These are phyloP conservation scores for Candida michaelii DNA, from an alignment of 805 yeast genomes.

Conservation along the genomic window DNA sequence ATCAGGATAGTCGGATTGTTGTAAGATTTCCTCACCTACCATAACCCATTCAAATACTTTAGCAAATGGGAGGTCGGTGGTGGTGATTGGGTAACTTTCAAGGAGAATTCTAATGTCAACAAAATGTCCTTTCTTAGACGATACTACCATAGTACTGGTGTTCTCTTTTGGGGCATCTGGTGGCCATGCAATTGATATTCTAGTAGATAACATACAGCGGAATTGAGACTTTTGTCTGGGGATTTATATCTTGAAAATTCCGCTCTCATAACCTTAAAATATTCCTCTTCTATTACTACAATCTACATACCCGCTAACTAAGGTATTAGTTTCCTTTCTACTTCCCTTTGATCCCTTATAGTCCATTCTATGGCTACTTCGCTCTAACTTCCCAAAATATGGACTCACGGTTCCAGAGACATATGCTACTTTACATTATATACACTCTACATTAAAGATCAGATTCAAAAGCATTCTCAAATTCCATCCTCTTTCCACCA, in stretches of 20 bases:
- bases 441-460: too few relatives aligned
- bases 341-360: too few relatives aligned
- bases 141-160: constrained; percentile 49
- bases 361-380: too few relatives aligned
- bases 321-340: too few relatives aligned
- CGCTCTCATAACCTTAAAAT: too few relatives aligned
- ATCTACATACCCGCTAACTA: too few relatives aligned
- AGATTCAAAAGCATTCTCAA: constrained; percentile 7
- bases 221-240: neutral
- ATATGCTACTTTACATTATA: too few relatives aligned
- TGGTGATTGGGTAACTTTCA: constrained; percentile 17
- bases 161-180: constrained; percentile 41
- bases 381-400: too few relatives aligned
- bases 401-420: too few relatives aligned
- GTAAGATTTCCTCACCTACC: constrained; percentile 47
- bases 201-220: constrained; percentile 39
- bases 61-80: constrained; percentile 17
- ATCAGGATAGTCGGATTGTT: constrained; percentile 23
- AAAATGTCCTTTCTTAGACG: constrained; percentile 44
- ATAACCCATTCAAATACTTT: constrained; percentile 56
- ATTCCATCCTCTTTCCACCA: constrained; percentile 14
- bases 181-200: constrained; percentile 56
- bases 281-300: too few relatives aligned
- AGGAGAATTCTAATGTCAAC: constrained; percentile 44
- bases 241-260: too few relatives aligned